Evolutionary conservation across 202 grass and related monocot genomes (phyloP).

Genomic region (Elaeis oleifera): DNA sequence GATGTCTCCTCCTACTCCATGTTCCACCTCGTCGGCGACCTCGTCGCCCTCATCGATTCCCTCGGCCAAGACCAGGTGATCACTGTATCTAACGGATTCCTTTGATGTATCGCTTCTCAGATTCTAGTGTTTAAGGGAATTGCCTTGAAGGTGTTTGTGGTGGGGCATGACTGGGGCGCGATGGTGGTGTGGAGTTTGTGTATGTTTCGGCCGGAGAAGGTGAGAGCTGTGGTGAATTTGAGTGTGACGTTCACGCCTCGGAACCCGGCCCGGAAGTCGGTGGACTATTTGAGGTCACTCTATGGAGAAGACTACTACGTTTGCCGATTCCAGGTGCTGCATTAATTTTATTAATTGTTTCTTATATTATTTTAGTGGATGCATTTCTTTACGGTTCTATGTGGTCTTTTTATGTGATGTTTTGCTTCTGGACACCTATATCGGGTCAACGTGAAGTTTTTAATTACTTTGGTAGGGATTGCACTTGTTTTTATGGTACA

Average conservation of each 20-base stretch:
- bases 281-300: constrained; percentile 16
- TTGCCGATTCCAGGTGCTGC: constrained; percentile 28
- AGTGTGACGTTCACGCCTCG: constrained; percentile 31
- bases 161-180: constrained; percentile 39
- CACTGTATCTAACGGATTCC: too few species aligned
- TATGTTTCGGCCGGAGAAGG: constrained; percentile 35
- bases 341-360: background rate
- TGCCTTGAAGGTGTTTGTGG: constrained; percentile 28
- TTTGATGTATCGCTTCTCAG: too few species aligned
- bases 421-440: too few species aligned
- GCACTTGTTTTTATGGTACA: too few species aligned
- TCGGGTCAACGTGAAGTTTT: too few species aligned
- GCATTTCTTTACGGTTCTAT: too few species aligned
- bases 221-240: constrained; percentile 36
- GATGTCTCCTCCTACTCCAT: constrained; percentile 3
- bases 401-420: too few species aligned
- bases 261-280: constrained; percentile 18
- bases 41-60: constrained; percentile 10
- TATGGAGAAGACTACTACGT: constrained; percentile 36
- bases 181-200: constrained; percentile 31
- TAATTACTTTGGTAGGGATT: too few species aligned
- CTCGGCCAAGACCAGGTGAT: constrained; percentile 20
- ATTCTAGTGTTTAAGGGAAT: too few species aligned
- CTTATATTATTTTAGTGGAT: too few species aligned
- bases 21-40: constrained; percentile 15